Evolutionary conservation across 768 basidiomycete species (phyloP), one percentile per base, ranked within the genome.

Genomic region (Lentinus tigrinus): DNA sequence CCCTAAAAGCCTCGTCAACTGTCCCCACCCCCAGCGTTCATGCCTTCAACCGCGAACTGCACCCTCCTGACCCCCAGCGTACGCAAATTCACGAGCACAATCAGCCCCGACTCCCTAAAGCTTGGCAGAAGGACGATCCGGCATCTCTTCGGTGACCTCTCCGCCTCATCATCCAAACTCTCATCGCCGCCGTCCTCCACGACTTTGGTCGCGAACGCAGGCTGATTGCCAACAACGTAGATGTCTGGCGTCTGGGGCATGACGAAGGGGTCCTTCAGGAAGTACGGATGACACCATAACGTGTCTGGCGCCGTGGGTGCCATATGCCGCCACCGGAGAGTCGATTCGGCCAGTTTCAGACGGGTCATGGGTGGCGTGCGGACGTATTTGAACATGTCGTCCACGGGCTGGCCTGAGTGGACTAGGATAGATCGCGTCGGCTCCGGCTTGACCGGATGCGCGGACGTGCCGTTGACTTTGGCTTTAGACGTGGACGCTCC

Each of bases 241-340:
- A 98, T 72, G 68, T 97, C 85, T 16, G 97, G 97, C 9, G 93
- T 88, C 68, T 87, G 81, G n/a, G 75, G 65, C 31, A 99, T 79
- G 55, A 97, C 78, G 74, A 99, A 99, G 0, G 97, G 97, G 69
- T 99, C 97, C 17, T 78, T 75, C 27, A 83, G 78, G 49, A 89
- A 84, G 75, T 89, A 98, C 17, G 97, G 97, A 71, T 98, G 95
- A 66, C 97, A 98, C 95, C 95, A 98, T 3, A 99, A 80, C 1
- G 97, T 99, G 73, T 99, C 97, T 26, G 97, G 97, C 24, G 96
- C 96, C 8, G 97, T 98, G 3, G 97, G 97, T n/a, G 97, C 95
- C 71, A 97, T 85, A 75, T 98, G 96, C 57, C 95, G 78, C 97
- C 96, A 99, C 65, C 80, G 83, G 34, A 99, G 78, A 11, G 94